Evolutionary conservation across 2,329 filamentous ascomycete genomes (phyloP).

Genomic region (Aureobasidium melanogenum): DNA sequence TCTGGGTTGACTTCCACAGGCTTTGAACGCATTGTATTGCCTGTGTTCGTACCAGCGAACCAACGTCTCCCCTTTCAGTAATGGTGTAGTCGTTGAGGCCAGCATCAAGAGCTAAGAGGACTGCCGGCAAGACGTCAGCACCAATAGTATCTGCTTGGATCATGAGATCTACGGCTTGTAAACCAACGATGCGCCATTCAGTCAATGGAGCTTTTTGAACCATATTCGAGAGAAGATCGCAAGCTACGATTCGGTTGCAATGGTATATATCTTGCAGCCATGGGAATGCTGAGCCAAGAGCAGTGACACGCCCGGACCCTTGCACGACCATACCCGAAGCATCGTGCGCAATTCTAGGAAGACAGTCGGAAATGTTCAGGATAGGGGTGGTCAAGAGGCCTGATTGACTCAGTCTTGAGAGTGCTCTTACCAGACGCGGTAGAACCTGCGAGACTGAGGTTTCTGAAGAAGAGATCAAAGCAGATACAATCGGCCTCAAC

Average conservation of each 20-base stretch:
- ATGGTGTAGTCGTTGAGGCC: slow-evolving; percentile 84
- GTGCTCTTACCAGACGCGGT: slow-evolving; percentile 17
- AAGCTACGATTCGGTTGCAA: not conserved
- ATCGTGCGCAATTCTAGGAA: slow-evolving; percentile 26
- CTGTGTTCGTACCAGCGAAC: slow-evolving; percentile 74
- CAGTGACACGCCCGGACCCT: slow-evolving; percentile 36
- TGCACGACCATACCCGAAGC: slow-evolving; percentile 31
- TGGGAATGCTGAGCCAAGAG: slow-evolving; percentile 28
- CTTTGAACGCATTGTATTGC: slow-evolving; percentile 60
- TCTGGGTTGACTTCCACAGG: slow-evolving; percentile 21
- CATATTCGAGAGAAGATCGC: not conserved
- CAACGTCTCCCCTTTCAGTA: slow-evolving; percentile 80
- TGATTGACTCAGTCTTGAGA: slow-evolving; percentile 17
- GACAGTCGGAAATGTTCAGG: slow-evolving; percentile 20
- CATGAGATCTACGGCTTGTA: slow-evolving; percentile 29
- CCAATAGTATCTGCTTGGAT: slow-evolving; percentile 7
- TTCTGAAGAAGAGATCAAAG: slow-evolving; percentile 23
- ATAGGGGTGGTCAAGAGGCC: not conserved
- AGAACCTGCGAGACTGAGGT: slow-evolving; percentile 18
- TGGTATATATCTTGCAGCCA: slow-evolving; percentile 18
- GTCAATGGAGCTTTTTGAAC: slow-evolving; percentile 26
- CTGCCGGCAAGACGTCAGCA: slow-evolving; percentile 3
- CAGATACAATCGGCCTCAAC: not conserved
- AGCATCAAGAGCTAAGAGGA: slow-evolving; percentile 19
- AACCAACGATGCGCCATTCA: slow-evolving; percentile 36